Base-by-base conservation (phyloP, 2,329 filamentous ascomycete species). In the Chrysoporthe cubensis region DNA sequence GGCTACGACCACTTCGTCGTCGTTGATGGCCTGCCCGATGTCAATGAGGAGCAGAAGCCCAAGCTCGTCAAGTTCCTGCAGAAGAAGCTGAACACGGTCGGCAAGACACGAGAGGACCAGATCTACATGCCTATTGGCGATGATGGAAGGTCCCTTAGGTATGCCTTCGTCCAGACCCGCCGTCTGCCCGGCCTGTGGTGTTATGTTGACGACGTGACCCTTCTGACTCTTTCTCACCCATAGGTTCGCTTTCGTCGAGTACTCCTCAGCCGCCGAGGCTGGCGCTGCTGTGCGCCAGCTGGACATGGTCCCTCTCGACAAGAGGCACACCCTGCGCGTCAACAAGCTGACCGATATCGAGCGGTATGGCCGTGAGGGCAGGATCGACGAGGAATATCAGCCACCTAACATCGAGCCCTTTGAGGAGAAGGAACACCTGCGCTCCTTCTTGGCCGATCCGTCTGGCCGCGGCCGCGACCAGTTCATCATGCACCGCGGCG, bases 341-440 rank as follows among this genome's bases (percentile, higher is more conserved):
- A 99, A 99, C 89, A 99, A 99, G 83, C 87, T 99, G 75, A 97
- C 94, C 75, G 96, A 99, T 78, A 94, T 99, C 76, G 96, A 99
- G 79, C 91, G 96, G 73, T 99, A 93, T 79, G 96, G 96, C 71
- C 89, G 94, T 71, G 96, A 98, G 83, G 96, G 96, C 73, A 90
- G 94, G 73, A 88, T 99, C 75, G 92, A 97, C 73, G 96, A 99
- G 76, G 90, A 94, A 74, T 99, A 97, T 82, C 87, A 88, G 69
- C 84, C 91, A 62, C 96, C 96, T 64, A 83, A 90, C 74, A 91
- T 97, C 72, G 90, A 95, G 73, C 88, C 91, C 11, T 99, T 98
- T 80, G 83, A 88, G 75, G 91, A 97, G 81, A 93, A 95, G 84
- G 95, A 98, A 82, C 96, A 99, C 79, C 83, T 98, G 75, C 89